These are phyloP conservation scores for Botrytis byssoidea DNA, from an alignment of 2,329 filamentous ascomycete genomes.

Conservation along the genomic window DNA sequence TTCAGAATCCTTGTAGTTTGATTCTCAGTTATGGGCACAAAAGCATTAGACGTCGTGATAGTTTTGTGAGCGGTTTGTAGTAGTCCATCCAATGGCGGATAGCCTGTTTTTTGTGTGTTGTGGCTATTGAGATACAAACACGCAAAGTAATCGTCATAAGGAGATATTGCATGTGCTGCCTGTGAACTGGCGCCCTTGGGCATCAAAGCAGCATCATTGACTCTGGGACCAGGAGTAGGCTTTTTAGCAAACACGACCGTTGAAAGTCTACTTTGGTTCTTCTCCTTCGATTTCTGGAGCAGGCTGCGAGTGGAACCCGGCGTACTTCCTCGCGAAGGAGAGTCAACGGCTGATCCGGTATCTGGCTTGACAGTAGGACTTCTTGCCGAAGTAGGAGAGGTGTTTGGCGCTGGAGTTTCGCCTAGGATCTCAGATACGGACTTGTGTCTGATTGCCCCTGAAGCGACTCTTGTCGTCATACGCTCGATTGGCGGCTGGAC, in stretches of 20 bases:
- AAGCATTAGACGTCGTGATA: constrained; percentile 79
- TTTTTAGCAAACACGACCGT: constrained; percentile 78
- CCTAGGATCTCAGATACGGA: constrained; percentile 72
- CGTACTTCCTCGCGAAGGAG: constrained; percentile 42
- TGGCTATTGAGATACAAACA: constrained; percentile 58
- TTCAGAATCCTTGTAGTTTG: constrained; percentile 85
- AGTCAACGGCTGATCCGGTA: constrained; percentile 30
- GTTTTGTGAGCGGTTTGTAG: constrained; percentile 85
- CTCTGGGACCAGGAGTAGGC: constrained; percentile 46
- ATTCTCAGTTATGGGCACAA: constrained; percentile 78
- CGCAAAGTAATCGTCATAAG: constrained; percentile 61
- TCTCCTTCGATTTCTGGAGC: constrained; percentile 47
- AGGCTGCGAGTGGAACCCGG: constrained; percentile 44
- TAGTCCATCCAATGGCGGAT: constrained; percentile 67
- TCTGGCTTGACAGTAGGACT: constrained; percentile 25
- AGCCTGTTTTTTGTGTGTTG: constrained; percentile 59
- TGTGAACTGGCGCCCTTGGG: constrained; percentile 20
- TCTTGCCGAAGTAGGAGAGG: constrained; percentile 24
- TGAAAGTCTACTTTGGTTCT: constrained; percentile 64
- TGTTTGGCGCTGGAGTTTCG: constrained; percentile 49
- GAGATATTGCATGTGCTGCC: constrained; percentile 22
- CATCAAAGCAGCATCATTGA: constrained; percentile 28
- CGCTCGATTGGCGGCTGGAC: constrained; percentile 44
- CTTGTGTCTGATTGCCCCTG: constrained; percentile 68
- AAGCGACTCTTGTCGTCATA: constrained; percentile 68